Percentiles rank a stretch among this genome's conserved stretches.
phyloP scores from a whole-genome alignment of 1,139 yeast genomes.

The Debaryomycetaceae sp. region DNA sequence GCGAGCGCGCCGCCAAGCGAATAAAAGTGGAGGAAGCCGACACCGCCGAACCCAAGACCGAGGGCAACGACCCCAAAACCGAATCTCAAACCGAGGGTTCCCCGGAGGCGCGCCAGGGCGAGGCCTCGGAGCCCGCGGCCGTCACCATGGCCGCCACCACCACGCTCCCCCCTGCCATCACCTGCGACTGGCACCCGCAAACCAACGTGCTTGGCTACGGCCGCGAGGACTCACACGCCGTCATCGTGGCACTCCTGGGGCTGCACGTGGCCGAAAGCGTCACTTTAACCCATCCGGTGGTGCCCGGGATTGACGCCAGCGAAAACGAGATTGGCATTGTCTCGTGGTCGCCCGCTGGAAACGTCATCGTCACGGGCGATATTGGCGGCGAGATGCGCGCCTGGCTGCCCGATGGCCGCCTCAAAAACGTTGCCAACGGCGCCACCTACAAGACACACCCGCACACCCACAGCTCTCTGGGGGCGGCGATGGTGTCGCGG shows the following conservation, averaged over 20 bases:
- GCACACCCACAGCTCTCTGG: conserved; percentile 5
- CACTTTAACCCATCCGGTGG: conserved; percentile 29
- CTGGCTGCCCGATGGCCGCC: conserved; percentile 64
- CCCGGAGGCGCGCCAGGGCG: background rate
- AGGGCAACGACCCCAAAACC: background rate
- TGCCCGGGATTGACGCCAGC: conserved; percentile 12
- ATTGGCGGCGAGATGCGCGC: conserved; percentile 62
- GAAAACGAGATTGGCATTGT: conserved; percentile 37
- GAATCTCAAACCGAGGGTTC: background rate
- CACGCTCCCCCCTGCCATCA: conserved; percentile 25
- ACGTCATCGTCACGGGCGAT: conserved; percentile 51
- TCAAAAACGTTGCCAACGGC: conserved; percentile 48
- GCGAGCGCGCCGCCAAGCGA: conserved; percentile 8
- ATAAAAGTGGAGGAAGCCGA: conserved; percentile 1
- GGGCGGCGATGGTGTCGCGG: conserved; percentile 17
- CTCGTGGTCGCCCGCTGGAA: conserved; percentile 65
- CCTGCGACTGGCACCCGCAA: conserved; percentile 38
- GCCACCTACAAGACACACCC: conserved; percentile 4
- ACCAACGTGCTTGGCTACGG: conserved; percentile 38
- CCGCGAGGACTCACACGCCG: conserved; percentile 29
- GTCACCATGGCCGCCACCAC: conserved; percentile 18
- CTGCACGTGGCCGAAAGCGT: conserved; percentile 32
- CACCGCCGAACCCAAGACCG: background rate
- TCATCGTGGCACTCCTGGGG: conserved; percentile 30
- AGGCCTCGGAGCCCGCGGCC: conserved; percentile 17